Evolutionary conservation across 2,329 filamentous ascomycete genomes (phyloP).

Genomic region (Penicillium sp.): DNA sequence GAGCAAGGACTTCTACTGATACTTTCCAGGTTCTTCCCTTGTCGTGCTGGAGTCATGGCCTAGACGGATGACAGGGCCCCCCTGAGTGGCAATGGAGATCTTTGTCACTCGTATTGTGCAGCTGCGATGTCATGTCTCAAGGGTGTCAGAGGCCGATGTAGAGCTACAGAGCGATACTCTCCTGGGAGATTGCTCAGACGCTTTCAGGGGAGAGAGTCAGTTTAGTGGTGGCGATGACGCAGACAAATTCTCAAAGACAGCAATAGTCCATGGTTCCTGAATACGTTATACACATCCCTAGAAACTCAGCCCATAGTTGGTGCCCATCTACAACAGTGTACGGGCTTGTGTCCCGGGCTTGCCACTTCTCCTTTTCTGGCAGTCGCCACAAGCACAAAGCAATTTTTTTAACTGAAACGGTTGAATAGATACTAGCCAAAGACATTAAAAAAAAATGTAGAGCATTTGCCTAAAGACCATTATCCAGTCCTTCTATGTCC

Average conservation of each 20-base stretch:
- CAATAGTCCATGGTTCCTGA: not conserved
- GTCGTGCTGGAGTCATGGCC: not conserved
- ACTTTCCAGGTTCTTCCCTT: not conserved
- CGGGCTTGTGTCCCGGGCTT: not conserved
- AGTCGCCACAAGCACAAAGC: not conserved
- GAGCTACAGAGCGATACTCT: not conserved
- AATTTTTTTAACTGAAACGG: not conserved
- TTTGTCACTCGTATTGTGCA: not conserved
- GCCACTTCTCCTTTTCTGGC: not conserved
- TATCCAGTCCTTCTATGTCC: not conserved
- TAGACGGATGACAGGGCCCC: slow-evolving; percentile 1
- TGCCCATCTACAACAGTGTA: not conserved
- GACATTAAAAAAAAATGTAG: not conserved
- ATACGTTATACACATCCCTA: not conserved
- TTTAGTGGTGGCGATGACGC: not conserved
- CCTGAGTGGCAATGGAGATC: not conserved
- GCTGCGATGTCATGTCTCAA: not conserved
- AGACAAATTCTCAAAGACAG: not conserved
- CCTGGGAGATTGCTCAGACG: not conserved
- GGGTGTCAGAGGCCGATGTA: not conserved
- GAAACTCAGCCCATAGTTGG: not conserved
- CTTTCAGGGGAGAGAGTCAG: not conserved
- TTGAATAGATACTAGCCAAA: not conserved
- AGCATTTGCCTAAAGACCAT: not conserved
- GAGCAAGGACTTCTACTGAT: not conserved